Evolutionary conservation across 257 asterid genomes (phyloP).

Genomic region (Gentiana straminea): DNA sequence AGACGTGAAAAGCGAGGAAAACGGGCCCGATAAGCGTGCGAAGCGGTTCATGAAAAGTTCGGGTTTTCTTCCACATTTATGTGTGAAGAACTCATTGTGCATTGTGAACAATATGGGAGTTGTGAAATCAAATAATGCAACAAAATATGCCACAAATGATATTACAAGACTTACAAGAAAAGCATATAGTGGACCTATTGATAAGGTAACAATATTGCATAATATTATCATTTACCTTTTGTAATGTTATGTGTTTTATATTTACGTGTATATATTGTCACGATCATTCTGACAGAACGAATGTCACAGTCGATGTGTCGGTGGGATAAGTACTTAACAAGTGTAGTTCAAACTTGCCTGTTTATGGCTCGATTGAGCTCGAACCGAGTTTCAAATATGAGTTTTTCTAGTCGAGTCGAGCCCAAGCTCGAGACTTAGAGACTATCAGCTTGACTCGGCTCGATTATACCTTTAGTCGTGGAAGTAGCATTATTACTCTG

Average conservation of each 20-base stretch:
- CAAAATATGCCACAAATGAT: constrained; percentile 35
- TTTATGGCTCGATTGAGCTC: too few relatives aligned
- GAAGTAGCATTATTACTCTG: too few relatives aligned
- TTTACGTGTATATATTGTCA: neutral
- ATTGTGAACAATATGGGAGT: constrained; percentile 65
- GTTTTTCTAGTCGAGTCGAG: too few relatives aligned
- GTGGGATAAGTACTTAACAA: too few relatives aligned
- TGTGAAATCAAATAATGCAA: constrained; percentile 42
- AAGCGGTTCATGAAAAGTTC: constrained; percentile 56
- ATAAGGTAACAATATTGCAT: constrained; percentile 34
- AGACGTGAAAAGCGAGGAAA: constrained; percentile 45
- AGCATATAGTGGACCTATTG: constrained; percentile 84
- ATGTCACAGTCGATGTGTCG: neutral
- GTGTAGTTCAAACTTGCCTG: too few relatives aligned
- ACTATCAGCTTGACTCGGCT: too few relatives aligned
- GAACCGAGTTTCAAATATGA: too few relatives aligned
- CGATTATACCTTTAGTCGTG: too few relatives aligned
- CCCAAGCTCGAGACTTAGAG: too few relatives aligned
- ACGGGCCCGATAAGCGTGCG: constrained; percentile 11
- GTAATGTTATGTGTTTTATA: neutral
- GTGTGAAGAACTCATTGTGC: constrained; percentile 71
- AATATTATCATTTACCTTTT: neutral
- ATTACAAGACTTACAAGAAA: constrained; percentile 47
- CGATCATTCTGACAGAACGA: too few relatives aligned
- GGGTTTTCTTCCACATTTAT: constrained; percentile 69